A percentile compares a stretch with the other conserved stretches of the same genome.
Conservation (phyloP, 192 early-diverging fungal genomes). For the Chytriomyces hyalinus region DNA sequence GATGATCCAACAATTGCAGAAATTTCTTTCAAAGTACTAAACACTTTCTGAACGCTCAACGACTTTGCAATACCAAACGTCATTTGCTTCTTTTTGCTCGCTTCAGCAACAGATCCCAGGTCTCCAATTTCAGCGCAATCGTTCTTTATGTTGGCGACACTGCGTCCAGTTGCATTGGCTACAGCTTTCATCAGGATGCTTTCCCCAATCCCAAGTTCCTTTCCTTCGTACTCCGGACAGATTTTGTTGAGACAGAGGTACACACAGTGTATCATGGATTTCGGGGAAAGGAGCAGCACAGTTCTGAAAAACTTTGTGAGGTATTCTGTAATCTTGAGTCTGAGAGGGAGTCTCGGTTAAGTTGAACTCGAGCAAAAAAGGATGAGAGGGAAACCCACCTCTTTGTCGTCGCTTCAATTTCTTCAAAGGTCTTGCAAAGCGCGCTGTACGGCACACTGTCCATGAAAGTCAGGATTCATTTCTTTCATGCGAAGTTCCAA, state of each 20-base stretch:
- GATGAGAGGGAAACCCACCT: conserved; percentile 41
- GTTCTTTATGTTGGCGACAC: conserved; percentile 74
- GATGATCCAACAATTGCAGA: conserved; percentile 76
- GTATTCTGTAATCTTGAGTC: conserved; percentile 73
- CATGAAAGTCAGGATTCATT: not conserved
- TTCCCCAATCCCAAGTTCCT: conserved; percentile 96
- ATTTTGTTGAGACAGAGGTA: conserved; percentile 93
- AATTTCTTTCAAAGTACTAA: conserved; percentile 86
- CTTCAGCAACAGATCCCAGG: conserved; percentile 85
- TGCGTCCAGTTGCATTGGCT: conserved; percentile 84
- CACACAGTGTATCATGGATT: conserved; percentile 73
- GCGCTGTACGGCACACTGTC: conserved; percentile 73
- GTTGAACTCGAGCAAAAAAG: not conserved
- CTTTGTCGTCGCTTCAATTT: conserved; percentile 88
- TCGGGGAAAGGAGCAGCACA: conserved; percentile 69
- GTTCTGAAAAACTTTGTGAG: conserved; percentile 72
- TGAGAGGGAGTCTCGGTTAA: conserved; percentile 28
- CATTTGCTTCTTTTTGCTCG: conserved; percentile 80
- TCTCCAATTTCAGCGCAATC: conserved; percentile 84
- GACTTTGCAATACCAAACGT: conserved; percentile 82
- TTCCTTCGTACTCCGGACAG: conserved; percentile 92
- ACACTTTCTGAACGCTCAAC: conserved; percentile 79
- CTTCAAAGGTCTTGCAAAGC: conserved; percentile 89
- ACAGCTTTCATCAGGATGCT: conserved; percentile 92
- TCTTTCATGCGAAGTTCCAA: too few species aligned